phyloP scores from a whole-genome alignment of 2,329 filamentous ascomycete genomes.

The Grosmannia huntii region DNA sequence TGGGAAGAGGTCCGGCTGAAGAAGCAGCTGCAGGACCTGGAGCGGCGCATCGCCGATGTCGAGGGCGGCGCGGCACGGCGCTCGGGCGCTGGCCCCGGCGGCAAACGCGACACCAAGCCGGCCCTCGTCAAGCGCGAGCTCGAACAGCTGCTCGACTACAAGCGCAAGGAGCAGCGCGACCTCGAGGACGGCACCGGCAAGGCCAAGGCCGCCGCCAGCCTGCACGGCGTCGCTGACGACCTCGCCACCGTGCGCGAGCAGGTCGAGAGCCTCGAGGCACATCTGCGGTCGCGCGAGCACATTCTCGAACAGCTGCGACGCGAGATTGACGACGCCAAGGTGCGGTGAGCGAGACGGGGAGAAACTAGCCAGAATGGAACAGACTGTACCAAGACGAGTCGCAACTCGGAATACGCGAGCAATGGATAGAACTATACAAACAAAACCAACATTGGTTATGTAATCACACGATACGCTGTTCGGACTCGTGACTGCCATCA shows the following conservation, averaged over 20 bases:
- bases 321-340: constrained; percentile 80
- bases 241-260: constrained; percentile 86
- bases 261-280: constrained; percentile 76
- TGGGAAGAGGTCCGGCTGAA: constrained; percentile 96
- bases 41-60: constrained; percentile 74
- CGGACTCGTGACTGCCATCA: no score
- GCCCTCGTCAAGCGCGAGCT: constrained; percentile 88
- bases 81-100: constrained; percentile 24
- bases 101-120: constrained; percentile 65
- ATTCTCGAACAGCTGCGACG: constrained; percentile 62
- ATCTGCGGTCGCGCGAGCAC: constrained; percentile 64
- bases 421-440: no score
- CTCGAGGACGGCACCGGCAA: constrained; percentile 59
- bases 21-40: constrained; percentile 80
- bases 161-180: constrained; percentile 65
- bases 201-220: constrained; percentile 53
- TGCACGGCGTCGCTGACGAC: constrained; percentile 74
- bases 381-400: not conserved
- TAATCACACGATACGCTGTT: no score
- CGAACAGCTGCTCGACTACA: constrained; percentile 90
- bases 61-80: constrained; percentile 56
- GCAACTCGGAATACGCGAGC: no score
- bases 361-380: no score
- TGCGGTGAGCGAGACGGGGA: constrained; percentile 23
- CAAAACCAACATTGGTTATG: no score